Base-by-base conservation (phyloP, 257 asterid species). In the Lithospermum erythrorhizon region DNA sequence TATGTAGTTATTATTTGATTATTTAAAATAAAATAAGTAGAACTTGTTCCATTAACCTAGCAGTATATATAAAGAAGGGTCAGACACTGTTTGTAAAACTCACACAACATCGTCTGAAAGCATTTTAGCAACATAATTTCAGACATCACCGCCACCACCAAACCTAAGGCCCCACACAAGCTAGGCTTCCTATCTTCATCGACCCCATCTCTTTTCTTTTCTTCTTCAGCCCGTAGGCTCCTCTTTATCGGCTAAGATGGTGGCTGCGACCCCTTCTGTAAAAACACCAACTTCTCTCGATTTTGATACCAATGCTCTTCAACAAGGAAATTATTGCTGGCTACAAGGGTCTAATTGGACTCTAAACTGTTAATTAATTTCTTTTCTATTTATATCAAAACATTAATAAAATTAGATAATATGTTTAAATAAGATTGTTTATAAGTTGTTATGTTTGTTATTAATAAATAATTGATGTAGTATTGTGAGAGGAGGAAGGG, bases 401-500 rank as follows among this genome's bases (percentile, higher is more conserved):
- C n/a, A n/a, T n/a, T n/a, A n/a, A n/a, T n/a, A n/a, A n/a, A n/a
- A n/a, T n/a, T n/a, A n/a, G n/a, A n/a, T n/a, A n/a, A n/a, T n/a
- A n/a, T n/a, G n/a, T n/a, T n/a, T n/a, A n/a, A n/a, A n/a, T n/a
- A n/a, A n/a, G n/a, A n/a, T n/a, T n/a, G n/a, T n/a, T n/a, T 20
- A 6, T 10, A 15, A 55, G 29, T 6, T 14, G 16, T 11, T 11
- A 27, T 59, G 15, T 21, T 16, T 48, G 11, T 51, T 14, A 3
- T 21, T 45, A 30, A 16, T 35, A 14, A 41, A 41, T 41, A 18
- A 21, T 27, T 76, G 76, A 48, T 87, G 98, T 88, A 75, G n/a
- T 81, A 87, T 91, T 81, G 98, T 91, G 71, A 82, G 85, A 75
- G 98, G 98, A 78, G 98, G 98, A 19, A 91, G 96, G 71, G 75